Conservation (phyloP, 805 yeast genomes). For the Zygosaccharomyces rouxii region DNA sequence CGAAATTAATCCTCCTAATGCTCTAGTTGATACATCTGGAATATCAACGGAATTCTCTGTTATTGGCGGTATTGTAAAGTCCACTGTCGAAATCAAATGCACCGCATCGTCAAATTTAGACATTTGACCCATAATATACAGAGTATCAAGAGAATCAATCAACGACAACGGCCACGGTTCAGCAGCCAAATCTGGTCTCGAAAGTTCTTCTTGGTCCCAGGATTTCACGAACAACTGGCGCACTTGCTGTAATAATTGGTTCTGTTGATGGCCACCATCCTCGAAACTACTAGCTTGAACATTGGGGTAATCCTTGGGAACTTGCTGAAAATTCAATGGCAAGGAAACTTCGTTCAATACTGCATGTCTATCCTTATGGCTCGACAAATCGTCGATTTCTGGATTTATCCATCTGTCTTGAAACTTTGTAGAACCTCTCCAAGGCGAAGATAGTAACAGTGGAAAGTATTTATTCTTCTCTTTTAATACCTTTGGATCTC, state of each 20-base stretch:
- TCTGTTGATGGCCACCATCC: conserved; percentile 29
- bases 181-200: not conserved
- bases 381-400: conserved; percentile 19
- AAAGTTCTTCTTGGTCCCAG: conserved; percentile 36
- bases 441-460: conserved; percentile 25
- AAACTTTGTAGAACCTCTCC: conserved; percentile 19
- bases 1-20: conserved; percentile 49
- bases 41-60: conserved; percentile 49
- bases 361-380: conserved; percentile 25
- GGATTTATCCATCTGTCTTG: conserved; percentile 15
- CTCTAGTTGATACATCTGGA: conserved; percentile 38
- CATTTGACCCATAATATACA: conserved; percentile 42
- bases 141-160: conserved; percentile 50
- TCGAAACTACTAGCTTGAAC: conserved; percentile 32
- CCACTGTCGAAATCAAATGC: conserved; percentile 35
- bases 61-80: conserved; percentile 40
- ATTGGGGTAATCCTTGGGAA: conserved; percentile 19
- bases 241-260: conserved; percentile 31
- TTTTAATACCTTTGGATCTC: conserved; percentile 22
- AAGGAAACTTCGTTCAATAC: conserved; percentile 26
- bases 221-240: conserved; percentile 38
- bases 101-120: conserved; percentile 40
- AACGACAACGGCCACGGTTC: conserved; percentile 44
- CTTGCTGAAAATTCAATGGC: conserved; percentile 15
- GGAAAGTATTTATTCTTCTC: conserved; percentile 42